A percentile compares a stretch with the other conserved stretches of the same genome.
phyloP scores from a whole-genome alignment of 495 filamentous ascomycete genomes.

The Penicillium paxilli region DNA sequence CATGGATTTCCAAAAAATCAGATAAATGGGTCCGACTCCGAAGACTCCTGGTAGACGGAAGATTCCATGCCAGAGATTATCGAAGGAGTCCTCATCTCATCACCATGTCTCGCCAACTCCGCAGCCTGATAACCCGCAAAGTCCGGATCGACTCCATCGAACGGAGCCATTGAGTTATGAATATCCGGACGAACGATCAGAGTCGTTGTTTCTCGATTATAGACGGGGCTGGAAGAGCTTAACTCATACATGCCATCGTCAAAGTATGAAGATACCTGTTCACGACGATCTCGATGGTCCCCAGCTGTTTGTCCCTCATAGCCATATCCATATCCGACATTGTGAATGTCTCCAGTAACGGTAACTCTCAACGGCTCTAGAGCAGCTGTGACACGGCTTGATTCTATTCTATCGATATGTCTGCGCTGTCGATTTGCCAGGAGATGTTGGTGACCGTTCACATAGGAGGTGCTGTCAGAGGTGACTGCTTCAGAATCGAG shows the following conservation, averaged over 20 bases:
- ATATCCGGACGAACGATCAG: background rate
- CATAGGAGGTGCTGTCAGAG: conserved; percentile 4
- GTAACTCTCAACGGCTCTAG: background rate
- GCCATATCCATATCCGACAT: conserved; percentile 4
- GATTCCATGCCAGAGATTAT: too few species aligned
- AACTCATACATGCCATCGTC: background rate
- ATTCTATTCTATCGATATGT: background rate
- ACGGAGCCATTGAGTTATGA: background rate
- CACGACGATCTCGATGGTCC: background rate
- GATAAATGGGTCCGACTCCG: too few species aligned
- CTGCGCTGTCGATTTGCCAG: background rate
- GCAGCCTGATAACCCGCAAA: background rate
- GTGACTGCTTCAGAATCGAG: conserved; percentile 12
- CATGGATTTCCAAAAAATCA: too few species aligned
- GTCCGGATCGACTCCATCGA: background rate
- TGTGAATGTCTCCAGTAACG: background rate
- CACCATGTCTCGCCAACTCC: background rate
- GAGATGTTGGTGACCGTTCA: background rate
- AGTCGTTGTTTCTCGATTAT: background rate
- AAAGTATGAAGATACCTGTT: background rate
- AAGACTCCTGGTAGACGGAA: too few species aligned
- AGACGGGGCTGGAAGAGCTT: background rate
- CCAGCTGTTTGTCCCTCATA: background rate
- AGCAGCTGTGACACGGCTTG: background rate
- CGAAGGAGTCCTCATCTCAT: background rate